A percentile compares a stretch with the other conserved stretches of the same genome.
These are phyloP conservation scores for Sparassis latifolia DNA, from an alignment of 1,284 basidiomycete genomes.

Conservation along the genomic window DNA sequence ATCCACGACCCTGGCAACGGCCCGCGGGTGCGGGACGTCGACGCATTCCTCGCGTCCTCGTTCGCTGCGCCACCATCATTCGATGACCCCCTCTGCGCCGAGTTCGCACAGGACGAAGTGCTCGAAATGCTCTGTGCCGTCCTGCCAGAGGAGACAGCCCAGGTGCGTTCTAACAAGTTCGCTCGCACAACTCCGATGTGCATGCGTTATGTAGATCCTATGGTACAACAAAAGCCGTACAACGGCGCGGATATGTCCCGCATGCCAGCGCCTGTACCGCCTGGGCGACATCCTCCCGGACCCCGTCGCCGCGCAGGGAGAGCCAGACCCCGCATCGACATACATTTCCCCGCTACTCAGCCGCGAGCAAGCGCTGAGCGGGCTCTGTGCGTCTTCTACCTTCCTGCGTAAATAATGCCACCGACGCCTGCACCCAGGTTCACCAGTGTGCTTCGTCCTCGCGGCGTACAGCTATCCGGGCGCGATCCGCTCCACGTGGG, in stretches of 20 bases:
- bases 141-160: slow-evolving; percentile 62
- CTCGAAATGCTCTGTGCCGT: slow-evolving; percentile 63
- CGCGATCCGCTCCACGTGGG: slow-evolving; percentile 65
- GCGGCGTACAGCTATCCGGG: slow-evolving; percentile 59
- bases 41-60: slow-evolving; percentile 52
- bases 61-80: slow-evolving; percentile 59
- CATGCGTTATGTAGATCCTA: slow-evolving; percentile 43
- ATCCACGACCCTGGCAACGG: slow-evolving; percentile 74
- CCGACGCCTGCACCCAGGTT: slow-evolving; percentile 37
- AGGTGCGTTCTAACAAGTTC: slow-evolving; percentile 36
- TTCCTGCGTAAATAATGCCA: neutral
- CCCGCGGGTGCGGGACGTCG: slow-evolving; percentile 58
- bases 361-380: slow-evolving; percentile 66
- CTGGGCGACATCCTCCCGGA: slow-evolving; percentile 58
- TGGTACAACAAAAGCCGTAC: slow-evolving; percentile 78
- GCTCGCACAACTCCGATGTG: neutral
- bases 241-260: slow-evolving; percentile 64
- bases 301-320: slow-evolving; percentile 26
- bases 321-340: slow-evolving; percentile 11
- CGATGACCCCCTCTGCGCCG: slow-evolving; percentile 58
- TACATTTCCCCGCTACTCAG: slow-evolving; percentile 37
- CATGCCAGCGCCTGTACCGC: slow-evolving; percentile 64
- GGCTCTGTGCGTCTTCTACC: slow-evolving; percentile 51
- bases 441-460: slow-evolving; percentile 67
- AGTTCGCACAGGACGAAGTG: slow-evolving; percentile 68